Percentiles rank a stretch among this genome's conserved stretches.
These are phyloP conservation scores for Monosporozyma aquatica DNA, from an alignment of 805 yeast species.

Conservation along the genomic window DNA sequence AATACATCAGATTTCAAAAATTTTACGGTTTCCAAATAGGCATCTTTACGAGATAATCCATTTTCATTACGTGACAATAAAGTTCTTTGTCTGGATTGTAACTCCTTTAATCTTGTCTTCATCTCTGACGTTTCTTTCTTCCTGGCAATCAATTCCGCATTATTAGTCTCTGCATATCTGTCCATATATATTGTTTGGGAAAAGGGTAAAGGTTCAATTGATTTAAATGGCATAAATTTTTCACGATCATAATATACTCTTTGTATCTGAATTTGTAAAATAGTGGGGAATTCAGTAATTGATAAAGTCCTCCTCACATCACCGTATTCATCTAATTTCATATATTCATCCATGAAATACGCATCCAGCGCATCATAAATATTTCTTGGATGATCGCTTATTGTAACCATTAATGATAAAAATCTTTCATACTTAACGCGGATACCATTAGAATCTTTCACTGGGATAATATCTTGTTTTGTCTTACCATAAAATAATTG, in stretches of 20 bases:
- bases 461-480: constrained; percentile 61
- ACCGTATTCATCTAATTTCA: constrained; percentile 61
- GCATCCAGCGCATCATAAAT: constrained; percentile 86
- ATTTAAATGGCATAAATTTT: constrained; percentile 66
- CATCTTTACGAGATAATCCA: constrained; percentile 42
- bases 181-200: constrained; percentile 75
- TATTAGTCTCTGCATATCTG: constrained; percentile 68
- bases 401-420: constrained; percentile 71
- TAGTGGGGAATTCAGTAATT: constrained; percentile 62
- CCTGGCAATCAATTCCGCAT: constrained; percentile 40
- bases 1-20: constrained; percentile 41
- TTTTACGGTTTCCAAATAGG: constrained; percentile 47
- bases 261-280: constrained; percentile 87
- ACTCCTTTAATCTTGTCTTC: constrained; percentile 44
- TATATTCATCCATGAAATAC: constrained; percentile 60
- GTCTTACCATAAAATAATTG: constrained; percentile 78
- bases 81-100: constrained; percentile 37
- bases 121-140: constrained; percentile 49
- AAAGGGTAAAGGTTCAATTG: constrained; percentile 73
- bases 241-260: constrained; percentile 83
- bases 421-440: constrained; percentile 64
- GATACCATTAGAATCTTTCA: constrained; percentile 28
- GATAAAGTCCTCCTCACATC: constrained; percentile 65
- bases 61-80: constrained; percentile 40
- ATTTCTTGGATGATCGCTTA: constrained; percentile 80